Base-by-base conservation (phyloP, 2,329 filamentous ascomycete species). In the Fusarium continuum region DNA sequence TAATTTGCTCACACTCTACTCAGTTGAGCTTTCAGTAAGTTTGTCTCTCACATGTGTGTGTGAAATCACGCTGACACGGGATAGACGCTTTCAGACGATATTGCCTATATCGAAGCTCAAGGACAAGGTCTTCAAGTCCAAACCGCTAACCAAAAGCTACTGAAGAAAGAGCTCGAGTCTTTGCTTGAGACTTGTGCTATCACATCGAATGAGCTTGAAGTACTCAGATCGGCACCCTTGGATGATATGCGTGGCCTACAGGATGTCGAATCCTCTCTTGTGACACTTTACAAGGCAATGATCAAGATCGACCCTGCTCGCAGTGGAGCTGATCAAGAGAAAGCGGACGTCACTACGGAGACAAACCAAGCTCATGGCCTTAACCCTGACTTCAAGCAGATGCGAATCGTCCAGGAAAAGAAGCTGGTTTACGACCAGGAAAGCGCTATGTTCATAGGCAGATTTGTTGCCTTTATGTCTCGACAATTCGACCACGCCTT, bases 101-200 rank as follows among this genome's bases (percentile, higher is more conserved):
- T 99, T 69, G 89, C 93, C 4, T 98, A 96, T 74, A 98, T 99
- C 65, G 95, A 99, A 79, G 93, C 95, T 3, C 95, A 99, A 76
- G 93, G 92, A 7, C 94, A 99, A 78, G 95, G 95, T 80, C 81
- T 99, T 40, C 95, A 99, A 72, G 94, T 99, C 7, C 95, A 98
- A 77, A 94, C 94, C 17, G 92, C 95, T 34, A 99, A 99, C 70
- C 95, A 99, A 75, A 97, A 97, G 75, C 84, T 97, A 23, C 84
- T 99, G 40, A 92, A 94, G 75, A 91, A 89, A 62, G 95, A 99
- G 75, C 84, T 99, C 2, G 88, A 96, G 74, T 91, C 89, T 28
- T 82, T 98, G n/a, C 84, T 99, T 20, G 89, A 93, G 67, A 97
- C 92, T 0, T 93, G 96, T 51, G 93, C 93, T 10, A 96, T 98